Evolutionary conservation across 768 basidiomycete genomes (phyloP).

Genomic region (Russula sp.): DNA sequence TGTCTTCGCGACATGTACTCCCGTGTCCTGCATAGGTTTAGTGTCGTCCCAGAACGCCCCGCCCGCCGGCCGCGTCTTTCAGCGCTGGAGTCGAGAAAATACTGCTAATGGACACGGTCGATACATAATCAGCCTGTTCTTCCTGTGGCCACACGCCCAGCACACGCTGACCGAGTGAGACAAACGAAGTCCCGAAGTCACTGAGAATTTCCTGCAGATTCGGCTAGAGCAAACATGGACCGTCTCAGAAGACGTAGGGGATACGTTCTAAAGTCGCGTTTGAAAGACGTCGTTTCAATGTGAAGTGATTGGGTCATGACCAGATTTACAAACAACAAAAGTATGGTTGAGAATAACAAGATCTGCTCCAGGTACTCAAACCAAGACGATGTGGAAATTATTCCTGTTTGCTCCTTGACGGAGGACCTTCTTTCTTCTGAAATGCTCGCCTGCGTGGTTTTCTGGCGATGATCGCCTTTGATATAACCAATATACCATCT

Average conservation of each 20-base stretch:
- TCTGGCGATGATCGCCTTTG: conserved; percentile 33
- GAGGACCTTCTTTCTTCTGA: conserved; percentile 50
- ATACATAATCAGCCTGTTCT: conserved; percentile 21
- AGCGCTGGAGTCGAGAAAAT: conserved; percentile 20
- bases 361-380: neutral
- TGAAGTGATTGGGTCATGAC: conserved; percentile 30
- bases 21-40: too few relatives aligned
- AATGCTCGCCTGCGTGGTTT: conserved; percentile 25
- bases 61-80: too few relatives aligned
- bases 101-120: conserved; percentile 19
- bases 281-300: conserved; percentile 86
- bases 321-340: too few relatives aligned
- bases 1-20: too few relatives aligned
- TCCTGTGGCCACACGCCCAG: conserved; percentile 57
- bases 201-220: conserved; percentile 67
- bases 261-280: conserved; percentile 65
- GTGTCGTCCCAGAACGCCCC: too few relatives aligned
- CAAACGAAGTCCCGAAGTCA: conserved; percentile 77
- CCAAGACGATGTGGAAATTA: conserved; percentile 62
- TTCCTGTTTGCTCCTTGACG: conserved; percentile 61
- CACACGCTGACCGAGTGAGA: conserved; percentile 66
- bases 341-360: neutral
- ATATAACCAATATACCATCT: conserved; percentile 85
- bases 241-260: conserved; percentile 44
- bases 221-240: conserved; percentile 31